Base-by-base conservation (phyloP, 371 early-diverging fungal genomes). In the Circinella umbellata region DNA sequence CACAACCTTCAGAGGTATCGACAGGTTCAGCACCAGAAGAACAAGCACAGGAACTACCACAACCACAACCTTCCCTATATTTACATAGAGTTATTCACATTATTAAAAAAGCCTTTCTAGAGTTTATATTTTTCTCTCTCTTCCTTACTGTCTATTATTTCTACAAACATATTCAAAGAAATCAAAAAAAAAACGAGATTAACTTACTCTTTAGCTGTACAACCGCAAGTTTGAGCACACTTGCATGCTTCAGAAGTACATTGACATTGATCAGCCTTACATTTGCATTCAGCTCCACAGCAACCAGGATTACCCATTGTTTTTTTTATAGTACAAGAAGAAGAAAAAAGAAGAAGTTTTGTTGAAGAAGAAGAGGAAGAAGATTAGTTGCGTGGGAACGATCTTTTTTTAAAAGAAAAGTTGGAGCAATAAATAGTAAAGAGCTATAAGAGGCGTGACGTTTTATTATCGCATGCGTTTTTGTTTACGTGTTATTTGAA, bases 271-370 rank as follows among this genome's bases (percentile, higher is more conserved):
- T 55, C 57, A 55, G 57, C 34, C 57, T 55, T 18, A n/a, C 57
- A 55, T 34, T 55, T 55, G 57, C 57, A 55, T n/a, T 35, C 57
- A 55, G 57, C 20, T 55, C 57, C 57, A 35, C 57, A 55, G 57
- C 57, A 55, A 20, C 3, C 5, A 55, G 57, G 57, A 34, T 55
- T 55, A 15, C 57, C 57, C 57, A 55, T 55, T 4, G 3, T 55
- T 37, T 5, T 38, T 49, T 4, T 4, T 4, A 9, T 49, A 4
- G 49, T 8, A 15, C 14, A 9, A 4, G 4, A n/a, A 49, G 49
- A 14, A n/a, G 15, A 14, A 49, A 8, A 15, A 49, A 49, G 46
- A 38, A 37, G 34, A 38, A 7, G 62, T 15, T 3, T 39, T 37
- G 6, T 18, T 11, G 13, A 61, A 39, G 18, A 18, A 61, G 62